Evolutionary conservation across 129 eudicot genomes (phyloP), one percentile per base, ranked within the genome.

Genomic region (Scalesia atractyloides): DNA sequence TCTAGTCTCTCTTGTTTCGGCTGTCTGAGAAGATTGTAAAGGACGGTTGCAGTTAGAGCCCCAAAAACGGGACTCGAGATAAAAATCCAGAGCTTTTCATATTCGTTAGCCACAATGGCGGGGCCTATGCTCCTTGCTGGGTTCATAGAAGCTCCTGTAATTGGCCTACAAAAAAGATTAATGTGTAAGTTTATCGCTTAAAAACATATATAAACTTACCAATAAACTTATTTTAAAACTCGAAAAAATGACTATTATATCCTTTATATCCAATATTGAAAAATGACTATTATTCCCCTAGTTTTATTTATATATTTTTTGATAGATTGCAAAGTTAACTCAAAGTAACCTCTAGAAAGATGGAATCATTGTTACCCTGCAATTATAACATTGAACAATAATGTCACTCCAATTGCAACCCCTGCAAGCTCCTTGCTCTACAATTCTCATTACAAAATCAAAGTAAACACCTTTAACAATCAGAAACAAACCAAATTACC

Each of bases 61-160:
- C 95, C 95, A 1, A 81, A 73, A 47, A 88, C 76, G 10, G 95
- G 88, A 52, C 80, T 80, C 20, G 82, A 66, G 7, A 84, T 62
- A 54, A 54, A 87, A 19, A 82, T 80, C 93, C 89, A 87, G 10
- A 79, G 76, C 61, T 88, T 79, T 75, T 83, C 73, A 58, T 75
- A 83, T 43, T 36, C 82, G 16, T 85, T 84, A 43, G 88, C 70
- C 15, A 76, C 88, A 10, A 85, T n/a, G 1, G 95, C 86, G 2
- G 91, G 95, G 33, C 88, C 88, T 70, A 88, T 74, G 70, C 95
- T 88, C 68, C 95, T 81, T 75, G 91, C 91, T 15, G 95, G 91
- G 73, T 88, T 88, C 88, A 85, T 83, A 0, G 95, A 85, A 70
- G 90, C 90, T 66, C 90, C 95, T 2, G 95, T 83, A 14, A 83